phyloP scores from a whole-genome alignment of 2,329 filamentous ascomycete genomes.

The Sporothrix phasma region DNA sequence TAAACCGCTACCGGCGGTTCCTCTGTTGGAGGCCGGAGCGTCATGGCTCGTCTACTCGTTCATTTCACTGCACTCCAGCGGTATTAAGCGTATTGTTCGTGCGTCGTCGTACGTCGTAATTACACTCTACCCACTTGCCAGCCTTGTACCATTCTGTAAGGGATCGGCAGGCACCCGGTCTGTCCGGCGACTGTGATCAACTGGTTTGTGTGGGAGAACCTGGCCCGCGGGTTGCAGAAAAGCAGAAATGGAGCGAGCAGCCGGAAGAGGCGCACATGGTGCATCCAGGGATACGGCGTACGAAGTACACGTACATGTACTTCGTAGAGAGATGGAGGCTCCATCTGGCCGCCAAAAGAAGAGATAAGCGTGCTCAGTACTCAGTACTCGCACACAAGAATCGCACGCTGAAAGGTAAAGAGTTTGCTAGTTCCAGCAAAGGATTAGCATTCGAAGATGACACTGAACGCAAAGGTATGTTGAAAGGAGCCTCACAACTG shows the following conservation, averaged over 20 bases:
- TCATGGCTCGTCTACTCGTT: no score
- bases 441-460: no score
- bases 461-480: no score
- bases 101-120: conserved; percentile 6
- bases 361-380: no score
- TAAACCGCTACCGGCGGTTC: not conserved
- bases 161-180: conserved; percentile 10
- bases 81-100: not conserved
- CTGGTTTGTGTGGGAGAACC: not conserved
- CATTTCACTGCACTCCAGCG: not conserved
- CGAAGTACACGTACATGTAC: no score
- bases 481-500: no score
- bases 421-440: no score
- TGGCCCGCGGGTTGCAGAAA: not conserved
- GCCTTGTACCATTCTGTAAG: conserved; percentile 6
- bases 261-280: not conserved
- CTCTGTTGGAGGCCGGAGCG: no score
- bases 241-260: not conserved
- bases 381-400: no score
- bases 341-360: no score
- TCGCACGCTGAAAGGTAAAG: no score
- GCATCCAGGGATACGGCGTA: no score
- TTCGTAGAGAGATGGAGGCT: not conserved
- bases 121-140: not conserved
- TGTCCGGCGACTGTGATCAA: not conserved